phyloP scores from a whole-genome alignment of 2,329 filamentous ascomycete species.

The Pestalotiopsis sp. region DNA sequence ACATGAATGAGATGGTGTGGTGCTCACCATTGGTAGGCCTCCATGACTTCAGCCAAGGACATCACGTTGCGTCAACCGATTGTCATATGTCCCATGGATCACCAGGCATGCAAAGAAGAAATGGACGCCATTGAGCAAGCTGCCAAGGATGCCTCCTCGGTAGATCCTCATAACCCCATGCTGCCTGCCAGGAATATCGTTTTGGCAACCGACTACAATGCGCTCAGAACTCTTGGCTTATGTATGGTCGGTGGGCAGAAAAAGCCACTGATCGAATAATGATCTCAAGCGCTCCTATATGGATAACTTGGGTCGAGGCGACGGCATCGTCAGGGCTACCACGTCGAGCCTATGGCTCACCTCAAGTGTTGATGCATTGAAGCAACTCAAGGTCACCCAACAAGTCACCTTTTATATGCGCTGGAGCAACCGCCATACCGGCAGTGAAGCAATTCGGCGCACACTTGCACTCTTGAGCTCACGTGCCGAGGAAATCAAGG shows the following conservation, averaged over 20 bases:
- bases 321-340: background rate
- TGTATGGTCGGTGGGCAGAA: constrained; percentile 66
- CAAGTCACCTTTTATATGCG: background rate
- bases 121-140: constrained; percentile 98
- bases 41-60: constrained; percentile 84
- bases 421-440: background rate
- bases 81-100: constrained; percentile 92
- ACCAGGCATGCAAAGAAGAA: constrained; percentile 95
- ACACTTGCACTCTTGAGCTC: background rate
- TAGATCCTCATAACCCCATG: constrained; percentile 90
- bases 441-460: background rate
- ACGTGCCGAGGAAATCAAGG: background rate
- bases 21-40: constrained; percentile 61
- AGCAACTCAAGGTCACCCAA: background rate
- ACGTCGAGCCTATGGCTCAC: background rate
- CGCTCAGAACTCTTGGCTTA: constrained; percentile 63
- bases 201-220: constrained; percentile 71
- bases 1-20: background rate
- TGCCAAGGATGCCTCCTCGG: constrained; percentile 85
- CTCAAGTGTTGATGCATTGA: background rate
- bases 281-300: background rate
- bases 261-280: constrained; percentile 67
- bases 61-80: constrained; percentile 90
- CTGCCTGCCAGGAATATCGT: constrained; percentile 86
- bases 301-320: background rate